Evolutionary conservation across 176 grass and related monocot genomes (phyloP).

Genomic region (Rhynchospora breviuscula): DNA sequence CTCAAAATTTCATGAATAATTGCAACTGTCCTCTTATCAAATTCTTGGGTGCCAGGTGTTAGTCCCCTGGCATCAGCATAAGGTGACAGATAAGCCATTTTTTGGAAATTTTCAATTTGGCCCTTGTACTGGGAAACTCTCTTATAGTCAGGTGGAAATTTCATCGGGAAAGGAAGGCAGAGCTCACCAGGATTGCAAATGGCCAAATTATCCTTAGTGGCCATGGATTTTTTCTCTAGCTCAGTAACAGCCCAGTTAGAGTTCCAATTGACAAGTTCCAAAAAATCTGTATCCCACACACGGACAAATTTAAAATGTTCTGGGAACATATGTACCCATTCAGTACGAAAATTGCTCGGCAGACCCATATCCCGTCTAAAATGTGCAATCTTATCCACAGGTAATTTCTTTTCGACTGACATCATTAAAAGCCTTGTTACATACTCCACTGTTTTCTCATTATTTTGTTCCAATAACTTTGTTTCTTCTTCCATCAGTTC

Average conservation of each 20-base stretch:
- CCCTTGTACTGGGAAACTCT: conserved; percentile 46
- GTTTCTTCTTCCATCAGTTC: conserved; percentile 61
- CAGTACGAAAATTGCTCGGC: conserved; percentile 52
- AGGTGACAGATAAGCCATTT: conserved; percentile 56
- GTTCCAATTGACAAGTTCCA: conserved; percentile 74
- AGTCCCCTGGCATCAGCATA: conserved; percentile 57
- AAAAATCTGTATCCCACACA: conserved; percentile 46
- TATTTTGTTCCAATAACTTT: conserved; percentile 54
- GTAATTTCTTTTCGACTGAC: conserved; percentile 51
- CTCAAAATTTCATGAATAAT: conserved; percentile 81
- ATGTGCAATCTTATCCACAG: conserved; percentile 59
- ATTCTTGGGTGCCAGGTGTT: conserved; percentile 53
- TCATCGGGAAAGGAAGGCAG: conserved; percentile 69
- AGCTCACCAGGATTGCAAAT: conserved; percentile 38
- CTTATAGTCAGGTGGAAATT: conserved; percentile 59
- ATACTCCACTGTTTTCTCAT: conserved; percentile 27
- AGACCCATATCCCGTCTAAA: conserved; percentile 68
- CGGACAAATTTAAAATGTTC: conserved; percentile 47
- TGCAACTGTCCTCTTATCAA: conserved; percentile 81
- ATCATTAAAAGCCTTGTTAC: conserved; percentile 79
- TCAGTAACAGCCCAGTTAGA: conserved; percentile 67
- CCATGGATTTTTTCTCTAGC: conserved; percentile 47
- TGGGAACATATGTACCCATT: conserved; percentile 75
- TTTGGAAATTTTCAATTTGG: conserved; percentile 52
- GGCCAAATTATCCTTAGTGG: conserved; percentile 16